phyloP scores from a whole-genome alignment of 2,329 filamentous ascomycete species.

The Magnaporthiopsis incrustans region DNA sequence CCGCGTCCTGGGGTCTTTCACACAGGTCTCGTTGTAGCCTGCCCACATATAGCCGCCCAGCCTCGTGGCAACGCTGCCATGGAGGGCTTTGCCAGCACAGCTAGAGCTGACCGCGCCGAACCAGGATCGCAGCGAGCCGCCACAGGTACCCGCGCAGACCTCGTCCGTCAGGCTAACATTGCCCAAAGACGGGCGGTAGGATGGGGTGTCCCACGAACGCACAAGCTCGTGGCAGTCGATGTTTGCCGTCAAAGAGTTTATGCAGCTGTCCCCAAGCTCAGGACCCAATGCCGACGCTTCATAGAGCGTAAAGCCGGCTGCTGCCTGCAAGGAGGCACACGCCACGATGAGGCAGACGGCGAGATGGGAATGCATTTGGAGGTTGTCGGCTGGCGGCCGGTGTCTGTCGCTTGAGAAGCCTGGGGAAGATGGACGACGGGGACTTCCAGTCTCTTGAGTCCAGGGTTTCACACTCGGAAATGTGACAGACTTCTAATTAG shows the following conservation, averaged over 20 bases:
- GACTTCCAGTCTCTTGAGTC: no score
- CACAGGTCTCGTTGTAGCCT: not conserved
- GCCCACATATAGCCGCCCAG: not conserved
- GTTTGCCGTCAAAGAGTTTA: not conserved
- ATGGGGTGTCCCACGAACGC: not conserved
- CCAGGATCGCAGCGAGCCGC: not conserved
- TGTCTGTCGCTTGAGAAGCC: no score
- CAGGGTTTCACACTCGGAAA: no score
- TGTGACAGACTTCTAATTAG: no score
- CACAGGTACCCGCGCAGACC: not conserved
- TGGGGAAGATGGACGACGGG: no score
- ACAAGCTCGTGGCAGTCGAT: not conserved
- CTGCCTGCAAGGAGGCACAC: not conserved
- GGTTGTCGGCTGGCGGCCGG: no score
- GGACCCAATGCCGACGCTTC: not conserved
- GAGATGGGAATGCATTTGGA: no score
- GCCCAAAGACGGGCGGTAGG: not conserved
- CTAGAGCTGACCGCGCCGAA: not conserved
- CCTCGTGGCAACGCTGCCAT: not conserved
- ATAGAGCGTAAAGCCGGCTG: not conserved
- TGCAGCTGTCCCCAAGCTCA: not conserved
- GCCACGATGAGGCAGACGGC: no score
- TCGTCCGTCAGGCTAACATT: not conserved
- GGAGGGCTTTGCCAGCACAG: not conserved
- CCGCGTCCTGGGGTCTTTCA: not conserved